Evolutionary conservation across 345 rosid species (phyloP).

Genomic region (Pugionium dolabratum): DNA sequence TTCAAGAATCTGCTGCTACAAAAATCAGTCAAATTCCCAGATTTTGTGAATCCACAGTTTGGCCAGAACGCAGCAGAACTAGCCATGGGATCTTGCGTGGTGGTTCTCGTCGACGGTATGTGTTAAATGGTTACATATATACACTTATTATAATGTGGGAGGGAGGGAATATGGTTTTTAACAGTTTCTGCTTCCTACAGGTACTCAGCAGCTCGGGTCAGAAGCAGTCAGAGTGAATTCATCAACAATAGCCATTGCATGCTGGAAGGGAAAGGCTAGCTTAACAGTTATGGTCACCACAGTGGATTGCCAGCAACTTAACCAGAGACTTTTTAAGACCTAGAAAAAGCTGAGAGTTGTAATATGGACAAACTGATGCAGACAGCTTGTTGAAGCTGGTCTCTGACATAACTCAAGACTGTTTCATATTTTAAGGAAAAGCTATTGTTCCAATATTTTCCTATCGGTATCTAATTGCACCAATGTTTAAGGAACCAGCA

Average conservation of each 20-base stretch:
- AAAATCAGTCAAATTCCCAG: constrained; percentile 69
- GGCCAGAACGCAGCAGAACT: constrained; percentile 73
- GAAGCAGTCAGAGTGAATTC: constrained; percentile 46
- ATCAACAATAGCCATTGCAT: constrained; percentile 77
- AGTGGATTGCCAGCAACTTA: constrained; percentile 76
- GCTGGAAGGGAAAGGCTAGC: constrained; percentile 88
- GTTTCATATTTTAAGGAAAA: constrained; percentile 21
- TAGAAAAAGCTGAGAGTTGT: constrained; percentile 10
- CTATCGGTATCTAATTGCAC: constrained; percentile 35
- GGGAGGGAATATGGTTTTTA: not conserved
- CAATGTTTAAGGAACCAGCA: constrained; percentile 31
- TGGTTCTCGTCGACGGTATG: constrained; percentile 63
- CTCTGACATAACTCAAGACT: constrained; percentile 1
- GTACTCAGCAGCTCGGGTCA: constrained; percentile 37
- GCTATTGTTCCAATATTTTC: constrained; percentile 26
- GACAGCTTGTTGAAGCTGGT: not conserved
- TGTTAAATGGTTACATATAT: constrained; percentile 5
- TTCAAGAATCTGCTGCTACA: constrained; percentile 82
- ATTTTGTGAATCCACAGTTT: constrained; percentile 65
- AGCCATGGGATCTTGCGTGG: constrained; percentile 78
- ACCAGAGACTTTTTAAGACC: constrained; percentile 53
- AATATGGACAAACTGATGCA: not conserved
- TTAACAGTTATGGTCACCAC: constrained; percentile 87
- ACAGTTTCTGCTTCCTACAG: constrained; percentile 36
- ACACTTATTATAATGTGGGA: not conserved